phyloP scores from a whole-genome alignment of 176 grass and related monocot species.

The Alloteropsis semialata region DNA sequence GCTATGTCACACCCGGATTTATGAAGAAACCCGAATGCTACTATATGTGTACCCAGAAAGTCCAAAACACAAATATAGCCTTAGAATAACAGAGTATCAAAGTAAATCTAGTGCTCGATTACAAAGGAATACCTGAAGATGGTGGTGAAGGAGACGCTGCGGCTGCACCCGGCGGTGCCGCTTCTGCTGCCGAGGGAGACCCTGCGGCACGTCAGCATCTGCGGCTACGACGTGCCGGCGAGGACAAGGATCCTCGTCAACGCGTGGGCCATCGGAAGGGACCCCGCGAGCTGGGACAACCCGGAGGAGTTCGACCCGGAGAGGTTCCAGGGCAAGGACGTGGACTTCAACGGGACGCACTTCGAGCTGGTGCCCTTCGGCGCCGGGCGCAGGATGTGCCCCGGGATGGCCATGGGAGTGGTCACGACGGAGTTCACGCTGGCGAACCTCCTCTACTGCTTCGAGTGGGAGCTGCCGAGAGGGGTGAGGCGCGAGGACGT shows the following conservation, averaged over 20 bases:
- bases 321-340: background rate
- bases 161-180: conserved; percentile 31
- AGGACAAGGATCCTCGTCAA: conserved; percentile 22
- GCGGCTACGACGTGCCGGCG: conserved; percentile 36
- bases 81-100: too few relatives aligned
- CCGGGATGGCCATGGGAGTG: conserved; percentile 24
- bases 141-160: conserved; percentile 39
- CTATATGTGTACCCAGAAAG: too few relatives aligned
- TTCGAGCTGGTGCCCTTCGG: too few relatives aligned
- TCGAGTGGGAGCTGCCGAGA: conserved; percentile 35
- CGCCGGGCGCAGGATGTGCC: too few relatives aligned
- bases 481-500: background rate
- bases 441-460: conserved; percentile 31
- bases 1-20: too few relatives aligned
- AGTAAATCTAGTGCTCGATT: too few relatives aligned
- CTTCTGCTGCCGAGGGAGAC: conserved; percentile 33
- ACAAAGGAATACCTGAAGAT: too few relatives aligned
- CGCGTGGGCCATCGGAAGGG: conserved; percentile 41
- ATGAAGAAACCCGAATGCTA: too few relatives aligned
- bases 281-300: conserved; percentile 27
- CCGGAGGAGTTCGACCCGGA: conserved; percentile 43
- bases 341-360: conserved; percentile 20
- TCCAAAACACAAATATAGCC: too few relatives aligned
- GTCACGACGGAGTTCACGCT: conserved; percentile 11
- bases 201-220: background rate